Conservation (phyloP, 306 rosid genomes). For the Corylus americana region DNA sequence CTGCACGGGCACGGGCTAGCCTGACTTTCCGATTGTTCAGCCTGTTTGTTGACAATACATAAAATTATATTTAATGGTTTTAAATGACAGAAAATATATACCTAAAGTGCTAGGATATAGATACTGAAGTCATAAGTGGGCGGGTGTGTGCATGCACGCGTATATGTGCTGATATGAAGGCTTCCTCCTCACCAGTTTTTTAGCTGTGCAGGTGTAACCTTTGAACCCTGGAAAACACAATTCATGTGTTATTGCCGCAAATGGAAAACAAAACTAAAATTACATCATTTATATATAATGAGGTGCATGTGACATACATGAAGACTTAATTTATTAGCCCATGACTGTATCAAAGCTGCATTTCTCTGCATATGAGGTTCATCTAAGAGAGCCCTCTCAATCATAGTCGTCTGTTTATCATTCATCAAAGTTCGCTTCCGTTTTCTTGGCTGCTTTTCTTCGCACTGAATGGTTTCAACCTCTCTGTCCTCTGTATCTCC, state of each 20-base stretch:
- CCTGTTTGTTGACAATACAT: constrained; percentile 52
- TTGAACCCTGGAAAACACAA: constrained; percentile 78
- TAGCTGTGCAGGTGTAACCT: constrained; percentile 80
- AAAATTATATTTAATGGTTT: neutral
- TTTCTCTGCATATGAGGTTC: constrained; percentile 97
- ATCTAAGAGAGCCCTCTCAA: constrained; percentile 75
- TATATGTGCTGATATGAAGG: neutral
- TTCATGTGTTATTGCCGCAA: neutral
- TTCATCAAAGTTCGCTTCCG: constrained; percentile 95
- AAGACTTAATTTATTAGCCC: constrained; percentile 77
- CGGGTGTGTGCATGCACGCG: neutral
- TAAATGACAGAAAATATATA: neutral
- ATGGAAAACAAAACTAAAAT: constrained; percentile 3
- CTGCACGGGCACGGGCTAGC: constrained; percentile 66
- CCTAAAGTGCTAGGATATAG: neutral
- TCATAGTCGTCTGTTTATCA: constrained; percentile 61
- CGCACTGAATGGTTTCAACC: constrained; percentile 53
- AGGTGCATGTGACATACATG: constrained; percentile 58
- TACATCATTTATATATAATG: neutral
- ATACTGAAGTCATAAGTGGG: neutral
- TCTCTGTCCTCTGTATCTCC: constrained; percentile 67
- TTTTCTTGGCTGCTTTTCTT: constrained; percentile 46
- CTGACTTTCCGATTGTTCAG: constrained; percentile 91
- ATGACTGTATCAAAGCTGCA: constrained; percentile 61
- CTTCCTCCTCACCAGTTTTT: constrained; percentile 81